phyloP scores from a whole-genome alignment of 2,329 filamentous ascomycete genomes.

The Fusarium zealandicum region DNA sequence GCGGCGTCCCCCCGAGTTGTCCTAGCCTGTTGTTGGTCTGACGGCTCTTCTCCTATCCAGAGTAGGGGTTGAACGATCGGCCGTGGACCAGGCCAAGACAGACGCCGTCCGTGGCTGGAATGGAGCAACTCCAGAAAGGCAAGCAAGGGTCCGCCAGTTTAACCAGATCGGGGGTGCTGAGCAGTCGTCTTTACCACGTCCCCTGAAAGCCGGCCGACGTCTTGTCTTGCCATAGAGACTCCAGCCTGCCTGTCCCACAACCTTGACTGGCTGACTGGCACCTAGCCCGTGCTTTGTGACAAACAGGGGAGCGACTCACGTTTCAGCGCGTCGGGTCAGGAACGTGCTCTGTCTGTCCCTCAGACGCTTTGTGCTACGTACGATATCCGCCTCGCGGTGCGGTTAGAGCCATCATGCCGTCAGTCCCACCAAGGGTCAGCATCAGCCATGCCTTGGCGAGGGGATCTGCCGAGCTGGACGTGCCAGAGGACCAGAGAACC shows the following conservation, averaged over 20 bases:
- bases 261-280: slow-evolving; percentile 28
- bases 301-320: slow-evolving; percentile 42
- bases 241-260: slow-evolving; percentile 18
- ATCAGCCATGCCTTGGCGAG: slow-evolving; percentile 29
- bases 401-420: slow-evolving; percentile 38
- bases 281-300: slow-evolving; percentile 29
- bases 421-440: slow-evolving; percentile 24
- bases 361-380: neutral
- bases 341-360: slow-evolving; percentile 26
- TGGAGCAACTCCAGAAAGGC: slow-evolving; percentile 30
- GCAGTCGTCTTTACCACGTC: slow-evolving; percentile 10
- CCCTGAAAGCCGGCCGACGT: slow-evolving; percentile 14
- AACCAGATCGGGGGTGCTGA: slow-evolving; percentile 29
- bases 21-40: slow-evolving; percentile 16
- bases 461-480: slow-evolving; percentile 30
- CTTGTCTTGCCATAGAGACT: slow-evolving; percentile 13
- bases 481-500: slow-evolving; percentile 24
- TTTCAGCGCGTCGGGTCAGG: slow-evolving; percentile 40
- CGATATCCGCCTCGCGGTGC: slow-evolving; percentile 15
- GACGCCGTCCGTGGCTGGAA: slow-evolving; percentile 30
- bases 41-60: slow-evolving; percentile 26
- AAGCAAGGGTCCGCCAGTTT: slow-evolving; percentile 22
- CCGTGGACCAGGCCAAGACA: slow-evolving; percentile 25
- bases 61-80: slow-evolving; percentile 7
- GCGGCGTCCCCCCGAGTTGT: slow-evolving; percentile 19